Evolutionary conservation across 495 filamentous ascomycete species (phyloP), one percentile per base, ranked within the genome.

Genomic region (Mytilinidion resinicola): DNA sequence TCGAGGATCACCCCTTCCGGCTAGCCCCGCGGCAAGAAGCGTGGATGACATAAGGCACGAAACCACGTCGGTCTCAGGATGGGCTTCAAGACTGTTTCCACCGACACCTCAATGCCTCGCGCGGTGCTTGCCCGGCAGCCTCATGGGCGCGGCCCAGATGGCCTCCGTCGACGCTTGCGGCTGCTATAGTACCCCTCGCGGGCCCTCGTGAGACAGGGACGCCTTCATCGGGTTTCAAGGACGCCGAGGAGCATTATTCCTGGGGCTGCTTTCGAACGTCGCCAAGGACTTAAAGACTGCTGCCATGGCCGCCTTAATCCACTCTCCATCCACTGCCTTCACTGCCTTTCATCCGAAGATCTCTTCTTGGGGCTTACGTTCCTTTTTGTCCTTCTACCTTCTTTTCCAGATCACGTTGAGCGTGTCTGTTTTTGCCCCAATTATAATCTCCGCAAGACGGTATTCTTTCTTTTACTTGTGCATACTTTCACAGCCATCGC

Each of bases 171-270:
- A 41, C 35, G 53, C 56, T 41, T 38, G 59, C 41, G 63, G 43
- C 47, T 53, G 55, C 56, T 62, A 44, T 56, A 34, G 21, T 53
- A 42, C 53, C 54, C 56, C 35, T 17, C 47, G 52, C 51, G 36
- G 55, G 19, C 43, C 55, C 37, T 62, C 56, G 56, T 67, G 64
- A 67, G 64, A 67, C 64, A 56, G 21, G 30, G 30, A 49, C 56
- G 43, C 64, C 64, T 55, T 67, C 64, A 67, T 67, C 64, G 60
- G 46, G 64, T 67, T 67, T 67, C 64, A 67, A 52, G 57, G 54
- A 30, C n/a, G 36, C 20, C 37, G 48, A n/a, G 44, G 53, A 61
- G 60, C 63, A 53, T 60, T 60, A 59, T 67, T 44, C 10, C 19
- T 53, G 54, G 42, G 25, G 4, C 14, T 52, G 30, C 42, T 33